phyloP scores from a whole-genome alignment of 2,329 filamentous ascomycete genomes.

The Fusarium albidum region DNA sequence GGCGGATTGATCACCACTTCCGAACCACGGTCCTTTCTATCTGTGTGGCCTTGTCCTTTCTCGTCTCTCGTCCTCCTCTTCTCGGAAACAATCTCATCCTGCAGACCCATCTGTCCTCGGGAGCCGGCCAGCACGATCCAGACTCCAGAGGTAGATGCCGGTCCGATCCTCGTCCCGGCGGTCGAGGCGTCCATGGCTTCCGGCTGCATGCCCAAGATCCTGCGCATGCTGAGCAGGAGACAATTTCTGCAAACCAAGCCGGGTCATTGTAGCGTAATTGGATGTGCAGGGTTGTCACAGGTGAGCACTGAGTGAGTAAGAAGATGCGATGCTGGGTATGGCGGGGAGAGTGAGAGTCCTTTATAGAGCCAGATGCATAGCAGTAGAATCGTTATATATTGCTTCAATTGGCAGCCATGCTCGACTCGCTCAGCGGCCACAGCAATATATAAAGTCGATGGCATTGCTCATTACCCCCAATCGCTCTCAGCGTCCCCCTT shows the following conservation, averaged over 20 bases:
- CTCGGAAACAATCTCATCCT: background rate
- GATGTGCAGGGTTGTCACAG: constrained; percentile 31
- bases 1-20: constrained; percentile 3
- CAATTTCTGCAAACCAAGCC: constrained; percentile 31
- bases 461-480: constrained; percentile 1
- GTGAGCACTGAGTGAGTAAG: constrained; percentile 14
- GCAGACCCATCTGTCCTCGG: constrained; percentile 1
- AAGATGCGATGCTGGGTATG: constrained; percentile 22
- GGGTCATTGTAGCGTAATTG: constrained; percentile 35
- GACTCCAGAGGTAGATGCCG: background rate
- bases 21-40: background rate
- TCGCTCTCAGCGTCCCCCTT: constrained; percentile 11
- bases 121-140: constrained; percentile 10
- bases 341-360: background rate
- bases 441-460: background rate
- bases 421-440: background rate
- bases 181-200: constrained; percentile 20
- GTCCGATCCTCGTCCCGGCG: constrained; percentile 16
- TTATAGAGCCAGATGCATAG: background rate
- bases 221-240: constrained; percentile 23
- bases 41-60: constrained; percentile 1
- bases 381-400: background rate
- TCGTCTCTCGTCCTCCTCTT: constrained; percentile 1
- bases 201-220: constrained; percentile 15
- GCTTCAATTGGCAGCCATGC: too few relatives aligned